phyloP scores from a whole-genome alignment of 805 yeast species.

The Maudiozyma barnettii region DNA sequence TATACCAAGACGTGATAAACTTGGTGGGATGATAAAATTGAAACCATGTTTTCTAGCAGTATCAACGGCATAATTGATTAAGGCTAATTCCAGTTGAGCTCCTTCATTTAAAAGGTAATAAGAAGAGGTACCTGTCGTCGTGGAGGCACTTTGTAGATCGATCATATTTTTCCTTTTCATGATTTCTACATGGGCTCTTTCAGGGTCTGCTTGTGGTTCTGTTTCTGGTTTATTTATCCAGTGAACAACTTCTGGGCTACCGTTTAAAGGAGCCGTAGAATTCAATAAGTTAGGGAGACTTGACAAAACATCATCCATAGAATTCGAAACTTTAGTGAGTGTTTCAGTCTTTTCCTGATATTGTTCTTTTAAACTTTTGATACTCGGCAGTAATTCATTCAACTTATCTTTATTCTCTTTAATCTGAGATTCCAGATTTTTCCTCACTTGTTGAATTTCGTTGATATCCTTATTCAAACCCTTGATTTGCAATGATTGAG shows the following conservation, averaged over 20 bases:
- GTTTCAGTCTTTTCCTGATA: constrained; percentile 15
- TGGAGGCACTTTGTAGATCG: constrained; percentile 64
- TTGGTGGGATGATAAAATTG: constrained; percentile 68
- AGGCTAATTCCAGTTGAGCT: constrained; percentile 81
- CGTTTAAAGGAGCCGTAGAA: constrained; percentile 33
- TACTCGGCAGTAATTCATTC: constrained; percentile 4
- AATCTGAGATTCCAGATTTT: constrained; percentile 20
- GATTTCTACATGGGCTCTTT: constrained; percentile 60
- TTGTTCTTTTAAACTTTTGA: constrained; percentile 19
- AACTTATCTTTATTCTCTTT: constrained; percentile 13
- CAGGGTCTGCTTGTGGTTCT: constrained; percentile 7
- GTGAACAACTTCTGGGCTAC: constrained; percentile 36
- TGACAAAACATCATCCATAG: constrained; percentile 35
- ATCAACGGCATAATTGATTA: constrained; percentile 66
- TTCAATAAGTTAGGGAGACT: constrained; percentile 57
- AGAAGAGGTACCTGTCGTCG: constrained; percentile 74
- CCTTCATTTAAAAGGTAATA: constrained; percentile 79
- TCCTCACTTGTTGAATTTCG: constrained; percentile 24
- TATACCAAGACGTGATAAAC: constrained; percentile 68
- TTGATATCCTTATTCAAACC: constrained; percentile 16
- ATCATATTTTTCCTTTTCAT: constrained; percentile 57
- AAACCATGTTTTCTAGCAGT: constrained; percentile 65
- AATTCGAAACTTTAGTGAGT: constrained; percentile 27
- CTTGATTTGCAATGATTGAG: constrained; percentile 18
- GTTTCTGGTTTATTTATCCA: constrained; percentile 36